phyloP scores from a whole-genome alignment of 2,329 filamentous ascomycete genomes.

The Ascochyta rabiei region DNA sequence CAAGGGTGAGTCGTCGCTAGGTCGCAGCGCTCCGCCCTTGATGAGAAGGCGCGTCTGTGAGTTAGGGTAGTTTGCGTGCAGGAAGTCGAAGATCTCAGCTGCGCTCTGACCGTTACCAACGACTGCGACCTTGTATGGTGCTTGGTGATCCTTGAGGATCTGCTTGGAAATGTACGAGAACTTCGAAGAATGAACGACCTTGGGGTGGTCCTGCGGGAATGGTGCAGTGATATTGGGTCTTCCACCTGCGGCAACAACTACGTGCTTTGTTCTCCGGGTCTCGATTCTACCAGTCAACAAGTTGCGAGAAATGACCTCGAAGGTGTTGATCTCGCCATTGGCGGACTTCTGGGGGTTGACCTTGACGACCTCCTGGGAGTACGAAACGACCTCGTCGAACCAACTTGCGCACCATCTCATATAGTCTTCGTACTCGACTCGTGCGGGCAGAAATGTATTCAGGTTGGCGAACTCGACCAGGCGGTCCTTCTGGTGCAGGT shows the following conservation, averaged over 20 bases:
- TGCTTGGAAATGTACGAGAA: conserved; percentile 71
- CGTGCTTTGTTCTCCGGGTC: conserved; percentile 66
- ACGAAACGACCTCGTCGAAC: conserved; percentile 76
- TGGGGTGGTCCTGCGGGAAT: conserved; percentile 72
- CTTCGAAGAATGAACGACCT: conserved; percentile 86
- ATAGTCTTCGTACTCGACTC: conserved; percentile 93
- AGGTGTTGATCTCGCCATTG: conserved; percentile 64
- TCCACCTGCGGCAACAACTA: conserved; percentile 73
- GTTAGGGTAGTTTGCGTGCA: conserved; percentile 82
- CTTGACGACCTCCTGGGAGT: conserved; percentile 76
- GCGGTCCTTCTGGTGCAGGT: conserved; percentile 80
- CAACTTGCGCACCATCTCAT: conserved; percentile 87
- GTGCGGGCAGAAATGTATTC: conserved; percentile 82
- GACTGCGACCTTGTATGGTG: conserved; percentile 77
- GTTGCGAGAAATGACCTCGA: conserved; percentile 71
- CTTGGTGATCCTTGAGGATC: conserved; percentile 62
- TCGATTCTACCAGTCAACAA: conserved; percentile 61
- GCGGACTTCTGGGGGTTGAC: conserved; percentile 66
- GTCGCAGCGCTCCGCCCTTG: conserved; percentile 80
- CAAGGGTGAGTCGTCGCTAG: conserved; percentile 96
- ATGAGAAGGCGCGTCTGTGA: conserved; percentile 79
- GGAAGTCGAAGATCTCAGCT: conserved; percentile 92
- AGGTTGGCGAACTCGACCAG: conserved; percentile 91
- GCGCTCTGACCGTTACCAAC: conserved; percentile 90
- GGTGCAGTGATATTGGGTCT: conserved; percentile 72